phyloP scores from a whole-genome alignment of 164 flowering plant species.

The Vitis rotundifolia region DNA sequence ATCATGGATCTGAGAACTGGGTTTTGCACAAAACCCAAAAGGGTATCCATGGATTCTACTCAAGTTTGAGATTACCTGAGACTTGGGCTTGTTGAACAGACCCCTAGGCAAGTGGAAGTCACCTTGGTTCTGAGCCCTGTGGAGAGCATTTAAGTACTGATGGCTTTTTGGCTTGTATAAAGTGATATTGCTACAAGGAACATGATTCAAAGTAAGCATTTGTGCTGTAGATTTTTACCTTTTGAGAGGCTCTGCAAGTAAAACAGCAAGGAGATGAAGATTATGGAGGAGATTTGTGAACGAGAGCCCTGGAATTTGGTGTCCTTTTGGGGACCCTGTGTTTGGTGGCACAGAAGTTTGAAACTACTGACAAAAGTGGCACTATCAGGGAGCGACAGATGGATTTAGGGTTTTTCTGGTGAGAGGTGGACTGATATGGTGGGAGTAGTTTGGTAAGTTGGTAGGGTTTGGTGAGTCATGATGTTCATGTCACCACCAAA shows the following conservation, averaged over 20 bases:
- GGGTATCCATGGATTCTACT: slow-evolving; percentile 14
- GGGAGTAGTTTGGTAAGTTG: too few species aligned
- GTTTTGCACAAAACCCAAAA: slow-evolving; percentile 16
- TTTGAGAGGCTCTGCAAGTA: background rate
- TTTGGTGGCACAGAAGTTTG: too few species aligned
- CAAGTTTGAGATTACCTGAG: background rate
- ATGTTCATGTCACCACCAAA: too few species aligned
- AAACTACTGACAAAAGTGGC: too few species aligned
- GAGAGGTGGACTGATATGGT: too few species aligned
- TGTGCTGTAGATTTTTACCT: background rate
- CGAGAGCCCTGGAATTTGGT: too few species aligned
- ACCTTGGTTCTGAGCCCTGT: slow-evolving; percentile 8
- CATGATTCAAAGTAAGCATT: slow-evolving; percentile 43
- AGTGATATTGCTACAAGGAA: slow-evolving; percentile 31
- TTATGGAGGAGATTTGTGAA: slow-evolving; percentile 27
- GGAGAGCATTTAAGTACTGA: slow-evolving; percentile 18
- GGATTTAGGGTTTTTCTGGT: too few species aligned
- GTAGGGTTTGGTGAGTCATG: too few species aligned
- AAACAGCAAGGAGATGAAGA: slow-evolving; percentile 24
- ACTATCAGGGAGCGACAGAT: too few species aligned
- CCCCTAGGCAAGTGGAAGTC: slow-evolving; percentile 1
- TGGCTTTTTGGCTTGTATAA: slow-evolving; percentile 26
- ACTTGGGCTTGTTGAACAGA: slow-evolving; percentile 1
- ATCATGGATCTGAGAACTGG: slow-evolving; percentile 29
- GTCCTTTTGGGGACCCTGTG: too few species aligned